These are phyloP conservation scores for Chaetomium sp. DNA, from an alignment of 2,329 filamentous ascomycete species.

Conservation along the genomic window DNA sequence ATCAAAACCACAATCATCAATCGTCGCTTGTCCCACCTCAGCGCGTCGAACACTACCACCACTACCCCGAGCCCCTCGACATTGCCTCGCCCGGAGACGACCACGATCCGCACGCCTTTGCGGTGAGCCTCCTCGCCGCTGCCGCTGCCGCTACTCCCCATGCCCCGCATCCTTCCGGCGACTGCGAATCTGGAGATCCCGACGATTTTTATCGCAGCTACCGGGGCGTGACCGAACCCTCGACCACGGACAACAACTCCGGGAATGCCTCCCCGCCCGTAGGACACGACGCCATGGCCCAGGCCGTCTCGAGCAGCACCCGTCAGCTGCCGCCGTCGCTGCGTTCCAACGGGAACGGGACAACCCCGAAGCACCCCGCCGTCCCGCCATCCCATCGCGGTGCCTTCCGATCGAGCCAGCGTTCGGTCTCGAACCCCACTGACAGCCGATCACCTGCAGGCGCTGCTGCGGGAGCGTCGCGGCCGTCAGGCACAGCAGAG, in stretches of 20 bases:
- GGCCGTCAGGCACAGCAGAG: conserved; percentile 16
- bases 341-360: conserved; percentile 46
- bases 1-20: neutral
- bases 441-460: conserved; percentile 35
- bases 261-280: conserved; percentile 18
- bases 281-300: conserved; percentile 35
- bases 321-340: conserved; percentile 34
- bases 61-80: conserved; percentile 10
- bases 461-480: conserved; percentile 24
- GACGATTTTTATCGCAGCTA: conserved; percentile 52
- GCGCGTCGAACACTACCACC: conserved; percentile 4
- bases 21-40: conserved; percentile 5
- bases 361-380: conserved; percentile 41
- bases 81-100: conserved; percentile 29
- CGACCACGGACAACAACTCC: conserved; percentile 4
- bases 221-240: conserved; percentile 32
- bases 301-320: conserved; percentile 31
- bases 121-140: conserved; percentile 19
- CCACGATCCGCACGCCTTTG: conserved; percentile 32
- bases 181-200: conserved; percentile 40
- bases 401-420: conserved; percentile 37
- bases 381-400: conserved; percentile 33
- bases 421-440: conserved; percentile 52
- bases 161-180: conserved; percentile 22
- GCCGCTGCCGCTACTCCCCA: conserved; percentile 8